Base-by-base conservation (phyloP, 2,329 filamentous ascomycete species). In the Pseudonectria buxi region DNA sequence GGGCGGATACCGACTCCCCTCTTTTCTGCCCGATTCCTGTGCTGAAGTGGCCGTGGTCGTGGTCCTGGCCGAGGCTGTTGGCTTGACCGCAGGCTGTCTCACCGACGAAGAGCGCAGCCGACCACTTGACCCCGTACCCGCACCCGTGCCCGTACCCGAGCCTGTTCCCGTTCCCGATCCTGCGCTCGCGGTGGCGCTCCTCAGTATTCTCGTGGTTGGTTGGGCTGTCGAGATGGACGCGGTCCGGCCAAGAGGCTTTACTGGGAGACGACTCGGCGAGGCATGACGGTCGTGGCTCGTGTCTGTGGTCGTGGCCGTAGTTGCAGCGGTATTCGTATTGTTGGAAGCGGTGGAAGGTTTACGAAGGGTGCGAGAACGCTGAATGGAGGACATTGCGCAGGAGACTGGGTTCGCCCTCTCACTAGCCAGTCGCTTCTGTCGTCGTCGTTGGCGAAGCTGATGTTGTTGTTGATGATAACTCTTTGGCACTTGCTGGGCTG, bases 241-340 rank as follows among this genome's bases (percentile, higher is more conserved):
- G 14, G 56, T 56, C 27, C 62, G 55, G 15, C 58, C 53, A 32
- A 52, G 45, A 24, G 67, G 68, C 49, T 70, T 73, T 45, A 68
- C 53, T 26, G 71, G 71, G 24, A 75, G 57, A 26, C 71, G 64
- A 49, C 66, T 75, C 2, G 72, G 70, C 9, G 71, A 74, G 13
- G 45, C 50, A 45, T 54, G 65, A 37, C 64, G 59, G 16, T 51
- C 37, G 26, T 56, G 54, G 41, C 34, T 41, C 28, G 36, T 47
- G 33, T 16, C 45, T 31, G 22, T 32, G 12, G 32, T 31, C 7
- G 47, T 22, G 5, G 39, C 22, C 10, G 41, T 18, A 24, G 50
- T 47, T 12, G 45, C 24, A 22, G 40, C 22, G 37, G 33, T 29
- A 29, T 35, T 15, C 26, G 43, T 15, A 30, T 37, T 40, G 28